These are phyloP conservation scores for Zasmidium cellare DNA, from an alignment of 2,329 filamentous ascomycete genomes.

Conservation along the genomic window DNA sequence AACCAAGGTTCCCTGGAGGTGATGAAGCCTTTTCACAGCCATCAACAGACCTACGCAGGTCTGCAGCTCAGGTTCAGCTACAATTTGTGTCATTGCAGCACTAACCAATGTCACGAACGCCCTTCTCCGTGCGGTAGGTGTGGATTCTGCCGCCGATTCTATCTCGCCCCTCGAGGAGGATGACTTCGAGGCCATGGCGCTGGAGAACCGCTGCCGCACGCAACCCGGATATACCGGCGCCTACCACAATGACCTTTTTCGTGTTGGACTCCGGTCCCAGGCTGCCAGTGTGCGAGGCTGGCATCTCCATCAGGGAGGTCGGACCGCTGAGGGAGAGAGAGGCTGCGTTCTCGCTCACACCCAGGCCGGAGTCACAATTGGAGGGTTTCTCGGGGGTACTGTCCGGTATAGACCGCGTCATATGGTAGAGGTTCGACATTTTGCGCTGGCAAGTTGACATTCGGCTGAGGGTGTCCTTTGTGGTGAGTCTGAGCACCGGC, in stretches of 20 bases:
- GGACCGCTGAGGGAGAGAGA: conserved; percentile 19
- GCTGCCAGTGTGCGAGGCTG: conserved; percentile 15
- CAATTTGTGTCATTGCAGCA: conserved; percentile 24
- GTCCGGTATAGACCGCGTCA: conserved; percentile 19
- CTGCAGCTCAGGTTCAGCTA: conserved; percentile 32
- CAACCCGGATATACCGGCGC: conserved; percentile 39
- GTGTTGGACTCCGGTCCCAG: conserved; percentile 20
- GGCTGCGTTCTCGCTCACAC: conserved; percentile 8
- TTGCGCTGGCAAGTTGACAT: conserved; percentile 28
- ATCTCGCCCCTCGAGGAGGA: conserved; percentile 37
- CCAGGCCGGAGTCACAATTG: conserved; percentile 29
- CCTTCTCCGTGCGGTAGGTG: conserved; percentile 39
- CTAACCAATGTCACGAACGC: conserved; percentile 29
- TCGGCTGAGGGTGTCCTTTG: conserved; percentile 12
- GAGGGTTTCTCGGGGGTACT: conserved; percentile 23
- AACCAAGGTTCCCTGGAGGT: conserved; percentile 23
- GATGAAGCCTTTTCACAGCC: conserved; percentile 25
- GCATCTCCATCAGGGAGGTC: conserved; percentile 23
- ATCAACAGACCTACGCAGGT: conserved; percentile 29
- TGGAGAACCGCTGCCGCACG: conserved; percentile 38
- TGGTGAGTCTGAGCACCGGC: not conserved
- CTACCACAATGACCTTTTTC: conserved; percentile 36
- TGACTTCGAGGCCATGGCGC: conserved; percentile 37
- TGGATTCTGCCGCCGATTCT: conserved; percentile 41
- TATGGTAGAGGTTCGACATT: conserved; percentile 25